Conservation (phyloP, 129 eudicot genomes). For the Solidago caesia region DNA sequence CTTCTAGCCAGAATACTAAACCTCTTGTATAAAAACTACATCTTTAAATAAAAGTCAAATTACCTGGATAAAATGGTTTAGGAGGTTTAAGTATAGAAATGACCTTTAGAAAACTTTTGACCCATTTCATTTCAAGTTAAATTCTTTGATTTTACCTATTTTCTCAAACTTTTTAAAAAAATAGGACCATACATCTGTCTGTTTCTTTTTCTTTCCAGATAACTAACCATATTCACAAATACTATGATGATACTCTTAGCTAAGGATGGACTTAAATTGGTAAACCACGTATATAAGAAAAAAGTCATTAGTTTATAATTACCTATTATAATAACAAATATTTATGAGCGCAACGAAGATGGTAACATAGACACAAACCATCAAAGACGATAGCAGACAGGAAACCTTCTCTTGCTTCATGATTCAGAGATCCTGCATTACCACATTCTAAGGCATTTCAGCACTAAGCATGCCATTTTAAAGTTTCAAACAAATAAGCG, state of each 20-base stretch:
- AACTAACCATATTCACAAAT: neutral
- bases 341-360: neutral
- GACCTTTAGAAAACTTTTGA: neutral
- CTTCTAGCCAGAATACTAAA: neutral
- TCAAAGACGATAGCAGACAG: constrained; percentile 74
- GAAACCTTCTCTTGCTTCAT: constrained; percentile 87
- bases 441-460: constrained; percentile 12
- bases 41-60: neutral
- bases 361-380: constrained; percentile 41
- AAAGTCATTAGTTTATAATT: neutral
- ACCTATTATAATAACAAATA: neutral
- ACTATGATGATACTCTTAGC: neutral
- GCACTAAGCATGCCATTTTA: constrained; percentile 12
- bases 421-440: constrained; percentile 76
- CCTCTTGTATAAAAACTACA: neutral
- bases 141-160: neutral
- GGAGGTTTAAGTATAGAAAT: neutral
- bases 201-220: neutral
- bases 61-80: neutral
- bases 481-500: too few relatives aligned
- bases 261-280: neutral
- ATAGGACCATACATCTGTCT: neutral
- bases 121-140: neutral
- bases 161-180: too few relatives aligned
- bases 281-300: neutral